These are phyloP conservation scores for Oryza longistaminata DNA, from an alignment of 176 grass and related monocot genomes.

Conservation along the genomic window DNA sequence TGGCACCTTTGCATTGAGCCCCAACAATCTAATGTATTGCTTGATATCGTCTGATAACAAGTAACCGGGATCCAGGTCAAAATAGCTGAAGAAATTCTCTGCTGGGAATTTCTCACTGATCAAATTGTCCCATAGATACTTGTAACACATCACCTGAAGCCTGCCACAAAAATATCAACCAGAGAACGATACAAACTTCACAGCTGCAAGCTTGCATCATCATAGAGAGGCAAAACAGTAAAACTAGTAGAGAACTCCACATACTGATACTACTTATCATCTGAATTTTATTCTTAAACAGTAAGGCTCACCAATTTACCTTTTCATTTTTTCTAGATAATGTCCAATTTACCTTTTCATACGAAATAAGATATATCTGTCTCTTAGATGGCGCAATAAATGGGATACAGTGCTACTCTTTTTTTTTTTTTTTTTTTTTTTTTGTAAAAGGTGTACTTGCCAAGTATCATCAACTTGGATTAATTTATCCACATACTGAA, in stretches of 20 bases:
- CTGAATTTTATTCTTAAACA: constrained; percentile 10
- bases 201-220: neutral
- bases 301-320: neutral
- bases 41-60: constrained; percentile 67
- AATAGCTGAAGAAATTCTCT: constrained; percentile 78
- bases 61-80: constrained; percentile 62
- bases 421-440: neutral
- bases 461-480: constrained; percentile 1
- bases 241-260: neutral
- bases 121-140: constrained; percentile 82
- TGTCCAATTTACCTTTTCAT: neutral
- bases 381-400: neutral
- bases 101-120: constrained; percentile 48
- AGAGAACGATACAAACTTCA: constrained; percentile 17
- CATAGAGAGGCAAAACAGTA: constrained; percentile 17
- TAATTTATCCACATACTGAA: constrained; percentile 22
- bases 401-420: neutral
- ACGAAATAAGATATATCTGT: constrained; percentile 14
- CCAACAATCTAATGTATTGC: constrained; percentile 58
- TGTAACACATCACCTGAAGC: constrained; percentile 98
- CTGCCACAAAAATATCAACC: constrained; percentile 48
- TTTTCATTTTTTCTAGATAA: neutral
- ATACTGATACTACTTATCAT: neutral
- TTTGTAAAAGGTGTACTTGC: neutral
- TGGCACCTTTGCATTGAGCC: constrained; percentile 71